Conservation (phyloP, 495 filamentous ascomycete species). For the Daldinia grandis region DNA sequence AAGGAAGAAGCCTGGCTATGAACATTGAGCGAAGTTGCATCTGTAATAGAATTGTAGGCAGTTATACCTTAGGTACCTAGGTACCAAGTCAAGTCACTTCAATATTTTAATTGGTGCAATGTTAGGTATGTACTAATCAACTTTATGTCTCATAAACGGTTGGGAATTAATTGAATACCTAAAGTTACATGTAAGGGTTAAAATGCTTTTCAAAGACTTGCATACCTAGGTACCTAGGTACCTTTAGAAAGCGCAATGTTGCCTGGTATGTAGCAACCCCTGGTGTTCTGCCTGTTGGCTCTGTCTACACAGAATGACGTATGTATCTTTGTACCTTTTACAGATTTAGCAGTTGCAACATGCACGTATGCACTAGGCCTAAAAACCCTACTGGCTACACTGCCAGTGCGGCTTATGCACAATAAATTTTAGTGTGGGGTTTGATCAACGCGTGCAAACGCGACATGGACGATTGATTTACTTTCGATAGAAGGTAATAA, state of each 20-base stretch:
- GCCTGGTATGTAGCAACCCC: background rate
- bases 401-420: background rate
- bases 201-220: background rate
- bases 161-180: background rate
- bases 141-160: background rate
- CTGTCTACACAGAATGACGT: background rate
- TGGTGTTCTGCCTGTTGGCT: slow-evolving; percentile 22
- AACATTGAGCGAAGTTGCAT: background rate
- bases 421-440: slow-evolving; percentile 15
- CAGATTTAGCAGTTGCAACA: slow-evolving; percentile 2
- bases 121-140: background rate
- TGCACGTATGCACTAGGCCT: too few relatives aligned
- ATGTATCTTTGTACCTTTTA: slow-evolving; percentile 7
- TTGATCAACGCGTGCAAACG: slow-evolving; percentile 20
- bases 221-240: too few relatives aligned
- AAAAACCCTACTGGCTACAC: background rate
- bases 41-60: too few relatives aligned
- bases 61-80: too few relatives aligned
- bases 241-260: background rate
- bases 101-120: background rate
- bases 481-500: background rate
- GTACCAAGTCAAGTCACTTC: background rate
- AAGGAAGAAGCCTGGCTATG: background rate
- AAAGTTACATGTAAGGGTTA: background rate
- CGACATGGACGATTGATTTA: background rate